These are phyloP conservation scores for Nigrospora oryzae DNA, from an alignment of 2,329 filamentous ascomycete genomes.

Conservation along the genomic window DNA sequence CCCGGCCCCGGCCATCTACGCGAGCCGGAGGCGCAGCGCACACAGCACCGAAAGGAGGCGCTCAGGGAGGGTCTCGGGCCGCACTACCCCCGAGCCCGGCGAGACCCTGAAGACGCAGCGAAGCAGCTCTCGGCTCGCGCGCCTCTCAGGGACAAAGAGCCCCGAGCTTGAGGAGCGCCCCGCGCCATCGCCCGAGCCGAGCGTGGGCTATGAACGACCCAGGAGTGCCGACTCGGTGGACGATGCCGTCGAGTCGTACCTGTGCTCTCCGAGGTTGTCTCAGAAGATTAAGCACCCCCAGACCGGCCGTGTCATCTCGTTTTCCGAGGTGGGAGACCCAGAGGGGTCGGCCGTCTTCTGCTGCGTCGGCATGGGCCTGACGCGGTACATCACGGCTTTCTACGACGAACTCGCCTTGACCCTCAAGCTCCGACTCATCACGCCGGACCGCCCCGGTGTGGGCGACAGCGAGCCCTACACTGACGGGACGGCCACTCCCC, in stretches of 20 bases:
- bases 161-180: conserved; percentile 16
- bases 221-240: conserved; percentile 81
- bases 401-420: conserved; percentile 92
- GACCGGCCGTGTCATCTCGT: conserved; percentile 82
- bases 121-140: conserved; percentile 50
- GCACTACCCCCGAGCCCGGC: conserved; percentile 36
- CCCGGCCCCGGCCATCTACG: conserved; percentile 60
- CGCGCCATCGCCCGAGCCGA: conserved; percentile 24
- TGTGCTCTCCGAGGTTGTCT: conserved; percentile 74
- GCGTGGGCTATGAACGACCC: conserved; percentile 61
- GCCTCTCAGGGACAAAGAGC: conserved; percentile 39
- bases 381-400: conserved; percentile 90
- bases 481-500: conserved; percentile 74
- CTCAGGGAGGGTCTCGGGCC: conserved; percentile 27
- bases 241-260: conserved; percentile 75
- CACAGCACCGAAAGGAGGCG: conserved; percentile 35
- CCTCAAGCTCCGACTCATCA: conserved; percentile 82
- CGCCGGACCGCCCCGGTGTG: conserved; percentile 86
- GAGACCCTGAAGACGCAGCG: conserved; percentile 41
- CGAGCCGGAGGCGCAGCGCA: conserved; percentile 44
- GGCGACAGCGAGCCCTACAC: conserved; percentile 83
- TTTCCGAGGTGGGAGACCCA: conserved; percentile 91
- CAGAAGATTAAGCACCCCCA: conserved; percentile 83
- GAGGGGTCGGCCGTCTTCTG: conserved; percentile 89
- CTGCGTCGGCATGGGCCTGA: conserved; percentile 96